Conservation (phyloP, 352 stramenopile species). For the Phytophthora sp. region DNA sequence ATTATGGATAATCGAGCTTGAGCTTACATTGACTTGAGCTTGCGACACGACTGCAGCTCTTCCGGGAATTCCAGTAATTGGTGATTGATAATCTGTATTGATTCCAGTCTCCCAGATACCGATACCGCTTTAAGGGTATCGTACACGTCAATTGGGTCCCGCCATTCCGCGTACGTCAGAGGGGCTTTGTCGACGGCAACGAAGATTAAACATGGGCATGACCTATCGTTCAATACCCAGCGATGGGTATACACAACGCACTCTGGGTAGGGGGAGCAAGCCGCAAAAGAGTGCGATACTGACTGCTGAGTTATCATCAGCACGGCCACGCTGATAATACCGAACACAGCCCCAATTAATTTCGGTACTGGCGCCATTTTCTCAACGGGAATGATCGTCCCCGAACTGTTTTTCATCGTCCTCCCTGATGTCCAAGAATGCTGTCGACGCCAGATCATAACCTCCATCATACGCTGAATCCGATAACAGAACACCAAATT, state of each 20-base stretch:
- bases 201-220: constrained; percentile 25
- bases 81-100: constrained; percentile 37
- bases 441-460: constrained; percentile 9
- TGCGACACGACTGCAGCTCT: constrained; percentile 13
- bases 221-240: constrained; percentile 5
- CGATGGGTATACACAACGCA: constrained; percentile 25
- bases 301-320: constrained; percentile 4
- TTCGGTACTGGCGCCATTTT: constrained; percentile 22
- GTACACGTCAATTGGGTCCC: constrained; percentile 10
- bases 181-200: constrained; percentile 29
- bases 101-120: constrained; percentile 13
- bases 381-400: not conserved
- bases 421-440: too few relatives aligned
- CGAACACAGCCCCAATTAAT: constrained; percentile 14
- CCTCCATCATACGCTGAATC: constrained; percentile 23
- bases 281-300: not conserved
- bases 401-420: not conserved
- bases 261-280: constrained; percentile 16
- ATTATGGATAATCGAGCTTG: not conserved
- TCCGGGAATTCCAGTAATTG: constrained; percentile 17
- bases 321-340: constrained; percentile 3
- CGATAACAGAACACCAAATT: constrained; percentile 37
- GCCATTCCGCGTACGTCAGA: constrained; percentile 29
- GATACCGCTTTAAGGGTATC: constrained; percentile 15
- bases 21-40: constrained; percentile 28